A percentile compares a stretch with the other conserved stretches of the same genome.
Conservation (phyloP, 164 flowering plant genomes). For the Vitis labrusca region DNA sequence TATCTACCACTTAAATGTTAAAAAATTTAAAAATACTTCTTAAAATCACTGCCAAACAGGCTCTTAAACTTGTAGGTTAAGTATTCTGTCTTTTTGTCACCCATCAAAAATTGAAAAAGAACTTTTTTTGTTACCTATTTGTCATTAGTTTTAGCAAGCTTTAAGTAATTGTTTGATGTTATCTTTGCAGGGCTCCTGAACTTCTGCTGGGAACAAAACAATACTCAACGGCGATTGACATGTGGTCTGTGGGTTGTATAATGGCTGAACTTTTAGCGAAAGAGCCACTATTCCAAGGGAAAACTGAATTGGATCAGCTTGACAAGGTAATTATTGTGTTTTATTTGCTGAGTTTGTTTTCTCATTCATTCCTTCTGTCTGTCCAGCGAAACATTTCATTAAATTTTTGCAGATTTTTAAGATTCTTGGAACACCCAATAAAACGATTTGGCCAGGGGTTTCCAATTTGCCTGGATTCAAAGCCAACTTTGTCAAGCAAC, state of each 20-base stretch:
- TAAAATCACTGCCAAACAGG: no score
- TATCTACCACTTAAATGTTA: no score
- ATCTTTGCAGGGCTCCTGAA: constrained; percentile 71
- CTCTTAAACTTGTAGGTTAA: no score
- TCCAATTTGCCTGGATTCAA: constrained; percentile 39
- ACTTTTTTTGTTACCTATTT: background rate
- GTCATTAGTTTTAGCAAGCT: background rate
- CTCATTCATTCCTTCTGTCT: background rate
- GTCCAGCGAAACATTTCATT: background rate
- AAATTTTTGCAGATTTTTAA: constrained; percentile 28
- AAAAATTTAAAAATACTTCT: no score
- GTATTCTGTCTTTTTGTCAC: background rate
- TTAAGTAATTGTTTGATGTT: background rate
- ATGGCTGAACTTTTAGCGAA: constrained; percentile 73
- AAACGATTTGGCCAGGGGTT: constrained; percentile 44
- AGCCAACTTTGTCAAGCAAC: constrained; percentile 43
- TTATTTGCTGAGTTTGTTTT: background rate
- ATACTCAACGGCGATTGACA: constrained; percentile 80
- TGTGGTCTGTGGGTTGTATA: constrained; percentile 91
- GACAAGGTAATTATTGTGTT: constrained; percentile 40
- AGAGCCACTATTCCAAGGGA: constrained; percentile 63
- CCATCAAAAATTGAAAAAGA: no score
- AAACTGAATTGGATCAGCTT: constrained; percentile 64
- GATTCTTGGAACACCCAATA: constrained; percentile 41
- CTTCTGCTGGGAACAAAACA: constrained; percentile 60